phyloP scores from a whole-genome alignment of 345 rosid genomes.

The Hibiscus syriacus region DNA sequence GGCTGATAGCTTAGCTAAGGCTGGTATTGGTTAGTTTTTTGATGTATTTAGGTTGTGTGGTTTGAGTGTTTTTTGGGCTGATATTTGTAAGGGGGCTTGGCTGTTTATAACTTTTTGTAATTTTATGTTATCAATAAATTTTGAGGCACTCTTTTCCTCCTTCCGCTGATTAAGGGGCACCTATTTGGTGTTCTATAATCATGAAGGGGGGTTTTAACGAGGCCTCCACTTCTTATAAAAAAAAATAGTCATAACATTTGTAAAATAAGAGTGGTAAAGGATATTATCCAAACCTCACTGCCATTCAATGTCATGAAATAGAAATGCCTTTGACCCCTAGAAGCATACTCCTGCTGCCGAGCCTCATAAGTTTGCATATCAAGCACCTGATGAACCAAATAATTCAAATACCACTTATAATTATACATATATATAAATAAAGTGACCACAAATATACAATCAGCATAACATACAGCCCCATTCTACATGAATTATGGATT shows the following conservation, averaged over 20 bases:
- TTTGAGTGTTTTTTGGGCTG: too few species aligned
- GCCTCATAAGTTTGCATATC: slow-evolving; percentile 78
- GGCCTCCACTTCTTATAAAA: too few species aligned
- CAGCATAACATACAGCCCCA: neutral
- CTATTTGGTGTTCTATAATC: too few species aligned
- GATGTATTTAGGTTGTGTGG: too few species aligned
- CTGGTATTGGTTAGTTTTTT: too few species aligned
- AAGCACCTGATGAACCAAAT: slow-evolving; percentile 62
- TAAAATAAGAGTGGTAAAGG: neutral
- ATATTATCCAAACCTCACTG: slow-evolving; percentile 62
- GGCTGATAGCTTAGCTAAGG: too few species aligned
- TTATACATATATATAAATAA: neutral
- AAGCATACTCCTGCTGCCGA: slow-evolving; percentile 86
- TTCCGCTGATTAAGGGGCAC: too few species aligned
- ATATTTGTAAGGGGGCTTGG: too few species aligned
- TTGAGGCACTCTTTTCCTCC: too few species aligned
- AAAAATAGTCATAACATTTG: neutral
- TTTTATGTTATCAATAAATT: too few species aligned
- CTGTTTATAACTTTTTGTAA: too few species aligned
- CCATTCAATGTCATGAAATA: slow-evolving; percentile 98
- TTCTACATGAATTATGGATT: neutral
- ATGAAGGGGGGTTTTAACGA: too few species aligned
- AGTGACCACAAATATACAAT: neutral
- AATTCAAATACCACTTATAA: neutral
- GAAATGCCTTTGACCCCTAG: slow-evolving; percentile 90